These are phyloP conservation scores for Lactarius hatsudake DNA, from an alignment of 768 basidiomycete species.

Conservation along the genomic window DNA sequence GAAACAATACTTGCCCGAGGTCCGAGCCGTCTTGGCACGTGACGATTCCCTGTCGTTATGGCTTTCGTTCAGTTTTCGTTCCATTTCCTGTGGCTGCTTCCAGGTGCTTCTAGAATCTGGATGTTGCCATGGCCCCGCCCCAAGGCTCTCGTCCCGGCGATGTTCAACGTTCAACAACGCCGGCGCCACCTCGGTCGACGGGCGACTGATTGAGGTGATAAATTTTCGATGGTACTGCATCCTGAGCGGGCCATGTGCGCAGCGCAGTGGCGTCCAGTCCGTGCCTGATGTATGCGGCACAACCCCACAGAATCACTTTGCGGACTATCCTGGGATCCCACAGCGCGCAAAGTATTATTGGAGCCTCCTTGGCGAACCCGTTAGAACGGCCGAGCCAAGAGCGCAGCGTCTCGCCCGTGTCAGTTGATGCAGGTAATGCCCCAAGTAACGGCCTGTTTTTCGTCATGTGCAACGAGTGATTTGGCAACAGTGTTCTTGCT, in stretches of 20 bases:
- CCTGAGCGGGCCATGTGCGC: neutral
- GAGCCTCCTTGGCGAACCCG: neutral
- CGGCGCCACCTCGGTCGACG: neutral
- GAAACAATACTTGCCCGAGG: too few species aligned
- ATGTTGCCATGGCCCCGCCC: neutral
- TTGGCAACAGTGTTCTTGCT: neutral
- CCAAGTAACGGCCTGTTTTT: neutral
- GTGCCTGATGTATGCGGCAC: neutral
- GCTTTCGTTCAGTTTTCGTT: too few species aligned
- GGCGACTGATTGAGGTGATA: neutral
- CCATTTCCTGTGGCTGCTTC: neutral
- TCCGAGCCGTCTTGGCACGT: too few species aligned
- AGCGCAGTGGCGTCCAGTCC: neutral
- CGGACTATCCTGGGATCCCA: neutral
- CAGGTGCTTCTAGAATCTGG: neutral
- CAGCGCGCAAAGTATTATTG: neutral
- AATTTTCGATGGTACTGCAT: neutral
- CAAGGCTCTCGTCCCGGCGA: neutral
- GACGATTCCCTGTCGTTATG: too few species aligned
- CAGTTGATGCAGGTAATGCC: neutral
- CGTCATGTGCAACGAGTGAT: neutral
- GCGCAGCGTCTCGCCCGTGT: neutral
- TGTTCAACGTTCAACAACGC: neutral
- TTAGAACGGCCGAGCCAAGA: neutral
- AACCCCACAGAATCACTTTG: neutral